Evolutionary conservation across 805 yeast genomes (phyloP).

Genomic region (Ogataea degrootiae): DNA sequence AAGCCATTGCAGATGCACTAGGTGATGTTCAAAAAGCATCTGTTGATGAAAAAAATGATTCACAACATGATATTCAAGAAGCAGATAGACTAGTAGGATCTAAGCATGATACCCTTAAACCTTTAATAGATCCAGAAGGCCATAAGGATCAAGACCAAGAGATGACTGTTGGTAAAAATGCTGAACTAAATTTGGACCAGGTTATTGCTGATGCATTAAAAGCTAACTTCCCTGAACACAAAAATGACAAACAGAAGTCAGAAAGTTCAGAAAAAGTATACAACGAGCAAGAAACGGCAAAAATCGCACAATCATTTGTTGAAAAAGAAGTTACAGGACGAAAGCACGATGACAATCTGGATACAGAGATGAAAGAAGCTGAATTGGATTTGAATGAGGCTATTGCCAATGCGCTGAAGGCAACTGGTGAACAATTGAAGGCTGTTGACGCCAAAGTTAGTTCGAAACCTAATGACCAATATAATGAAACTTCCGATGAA

Average conservation of each 20-base stretch:
- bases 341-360: not conserved
- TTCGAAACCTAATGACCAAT: no score
- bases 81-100: no score
- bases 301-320: not conserved
- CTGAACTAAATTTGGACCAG: conserved; percentile 2
- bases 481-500: no score
- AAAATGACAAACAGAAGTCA: not conserved
- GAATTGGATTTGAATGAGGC: conserved; percentile 16
- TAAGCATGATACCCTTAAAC: no score
- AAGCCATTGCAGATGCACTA: not conserved
- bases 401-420: conserved; percentile 13
- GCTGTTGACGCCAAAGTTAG: not conserved
- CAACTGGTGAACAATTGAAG: conserved; percentile 3
- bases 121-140: no score
- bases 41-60: not conserved
- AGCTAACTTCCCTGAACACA: conserved; percentile 1
- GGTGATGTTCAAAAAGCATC: not conserved
- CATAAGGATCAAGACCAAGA: not conserved
- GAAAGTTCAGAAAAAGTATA: not conserved
- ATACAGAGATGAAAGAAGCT: not conserved
- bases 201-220: conserved; percentile 14
- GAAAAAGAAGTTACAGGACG: not conserved
- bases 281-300: not conserved
- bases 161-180: not conserved
- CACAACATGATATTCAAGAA: not conserved